phyloP scores from a whole-genome alignment of 2,329 filamentous ascomycete species.

The Colletotrichum neosansevieriae region DNA sequence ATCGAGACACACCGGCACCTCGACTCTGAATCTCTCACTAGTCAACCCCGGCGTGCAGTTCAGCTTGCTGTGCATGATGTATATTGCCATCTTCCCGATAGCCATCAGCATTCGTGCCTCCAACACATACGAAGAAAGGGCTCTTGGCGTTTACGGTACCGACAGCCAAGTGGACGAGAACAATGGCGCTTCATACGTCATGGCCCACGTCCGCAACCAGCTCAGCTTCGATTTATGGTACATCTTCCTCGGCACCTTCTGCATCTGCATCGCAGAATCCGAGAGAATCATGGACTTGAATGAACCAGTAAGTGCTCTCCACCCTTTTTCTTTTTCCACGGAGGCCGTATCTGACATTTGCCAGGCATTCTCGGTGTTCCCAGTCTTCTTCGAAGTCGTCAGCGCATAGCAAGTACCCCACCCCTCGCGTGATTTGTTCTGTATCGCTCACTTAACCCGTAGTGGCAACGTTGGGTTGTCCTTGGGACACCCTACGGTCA shows the following conservation, averaged over 20 bases:
- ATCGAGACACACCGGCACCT: slow-evolving; percentile 61
- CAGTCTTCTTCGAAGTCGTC: slow-evolving; percentile 51
- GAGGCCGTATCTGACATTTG: not conserved
- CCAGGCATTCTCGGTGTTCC: slow-evolving; percentile 48
- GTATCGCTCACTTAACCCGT: slow-evolving; percentile 11
- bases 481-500: slow-evolving; percentile 49
- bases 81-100: slow-evolving; percentile 71
- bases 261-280: slow-evolving; percentile 46
- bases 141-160: slow-evolving; percentile 67
- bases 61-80: slow-evolving; percentile 74
- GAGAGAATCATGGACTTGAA: slow-evolving; percentile 14
- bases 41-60: slow-evolving; percentile 68
- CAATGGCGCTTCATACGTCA: slow-evolving; percentile 46
- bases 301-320: slow-evolving; percentile 13
- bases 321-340: too few species aligned
- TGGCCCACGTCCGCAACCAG: slow-evolving; percentile 53
- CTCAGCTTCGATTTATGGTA: slow-evolving; percentile 58
- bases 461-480: slow-evolving; percentile 53
- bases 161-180: slow-evolving; percentile 47
- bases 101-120: slow-evolving; percentile 71
- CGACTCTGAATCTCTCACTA: slow-evolving; percentile 61
- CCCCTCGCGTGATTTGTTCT: too few species aligned
- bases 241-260: slow-evolving; percentile 54
- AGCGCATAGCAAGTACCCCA: slow-evolving; percentile 48
- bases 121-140: slow-evolving; percentile 72